Base-by-base conservation (phyloP, 352 stramenopile genomes). In the Pythium utonaiense region DNA sequence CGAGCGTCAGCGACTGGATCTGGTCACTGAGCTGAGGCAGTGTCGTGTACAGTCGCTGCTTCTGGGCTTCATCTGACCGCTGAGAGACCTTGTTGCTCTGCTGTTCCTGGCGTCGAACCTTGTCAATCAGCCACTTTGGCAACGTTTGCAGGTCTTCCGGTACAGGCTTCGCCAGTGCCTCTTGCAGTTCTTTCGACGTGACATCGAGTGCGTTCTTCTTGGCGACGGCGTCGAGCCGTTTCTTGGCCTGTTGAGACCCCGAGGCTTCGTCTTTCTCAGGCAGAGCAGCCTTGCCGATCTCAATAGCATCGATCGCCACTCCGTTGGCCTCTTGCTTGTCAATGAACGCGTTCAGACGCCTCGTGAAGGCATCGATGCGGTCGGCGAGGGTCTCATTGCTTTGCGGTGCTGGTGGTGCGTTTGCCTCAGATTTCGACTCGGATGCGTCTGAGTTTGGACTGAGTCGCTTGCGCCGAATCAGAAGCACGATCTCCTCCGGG, bases 1-100 rank as follows among this genome's bases (percentile, higher is more conserved):
- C 75, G 53, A 89, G 74, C 25, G 77, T 62, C n/a, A 88, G 78
- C 47, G 78, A 88, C 68, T 91, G 72, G 48, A 93, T 53, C 59
- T 91, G 81, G 57, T 91, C 80, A 51, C 78, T 80, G n/a, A 93
- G 70, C 57, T 82, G 70, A 25, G 84, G 84, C 27, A 93, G 67
- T 40, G 84, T 89, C 36, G 67, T 61, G 42, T 88, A 24, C 42
- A 91, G 53, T 3, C 81, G 70, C 47, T 74, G 71, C 31, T 74
- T 68, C 36, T 83, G 62, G 1, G 63, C 62, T 17, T 79, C 69
- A 12, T 78, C 77, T 13, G 60, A 75, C n/a, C 76, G 83, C 33
- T 77, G 53, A 2, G 61, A 71, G 28, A 75, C 60, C 12, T 66
- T 64, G 36, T 78, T 82, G n/a, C 54, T 57, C 12, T 71, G 62